phyloP scores from a whole-genome alignment of 306 rosid genomes.

The Cucumis sativus region Cucumber_9930_V3 NC_026659.2:1531001-1531500 shows the following conservation, averaged over 20 bases:
- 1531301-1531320: too few species aligned
- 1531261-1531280: slow-evolving; percentile 38
- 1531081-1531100: neutral
- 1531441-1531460: too few species aligned
- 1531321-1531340: too few species aligned
- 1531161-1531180: slow-evolving; percentile 74
- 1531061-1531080: neutral
- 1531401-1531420: too few species aligned
- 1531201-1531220: slow-evolving; percentile 57
- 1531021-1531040: slow-evolving; percentile 40
- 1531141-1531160: slow-evolving; percentile 69
- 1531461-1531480: neutral
- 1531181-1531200: slow-evolving; percentile 69
- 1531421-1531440: too few species aligned
- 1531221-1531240: slow-evolving; percentile 50
- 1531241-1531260: slow-evolving; percentile 79
- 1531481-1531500: neutral
- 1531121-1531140: slow-evolving; percentile 67
- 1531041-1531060: slow-evolving; percentile 8
- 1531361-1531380: too few species aligned
- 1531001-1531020: slow-evolving; percentile 44
- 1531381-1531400: too few species aligned
- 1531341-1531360: too few species aligned
- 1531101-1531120: neutral
- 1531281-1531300: too few species aligned